Evolutionary conservation across 192 early-diverging fungal genomes (phyloP), one percentile per base, ranked within the genome.

Genomic region (Obelidium mucronatum): DNA sequence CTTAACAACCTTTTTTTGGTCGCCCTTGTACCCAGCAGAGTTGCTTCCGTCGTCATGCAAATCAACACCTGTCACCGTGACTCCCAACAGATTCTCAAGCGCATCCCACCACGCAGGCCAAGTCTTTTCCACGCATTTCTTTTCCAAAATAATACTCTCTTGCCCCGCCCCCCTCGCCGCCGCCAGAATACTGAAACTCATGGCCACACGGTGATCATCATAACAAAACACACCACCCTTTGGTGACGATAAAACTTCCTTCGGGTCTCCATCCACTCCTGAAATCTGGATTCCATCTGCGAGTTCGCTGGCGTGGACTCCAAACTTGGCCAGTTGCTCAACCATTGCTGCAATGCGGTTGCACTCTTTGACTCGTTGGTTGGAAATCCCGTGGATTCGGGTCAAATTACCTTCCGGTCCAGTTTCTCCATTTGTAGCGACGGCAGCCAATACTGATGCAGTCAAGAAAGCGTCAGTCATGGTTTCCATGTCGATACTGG

Each of bases 391-490:
- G 42, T 88, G 90, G 76, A 99, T 99, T 53, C 90, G 84, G 53
- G 97, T 96, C 1, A 90, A 83, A 36, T 89, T 89, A 22, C 73
- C 72, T 22, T 78, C 84, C 0, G 85, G 73, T 2, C 77, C 73
- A 4, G 75, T 67, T 26, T 74, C 68, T 5, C 52, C 58, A 28
- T 42, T 42, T 19, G 42, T 84, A 0, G 97, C 94, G 6, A 95
- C 94, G 5, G 96, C 96, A 13, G 96, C 96, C 19, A 99, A 84
- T 35, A 93, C 96, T 0, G 93, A 88, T 0, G 96, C 96, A 0
- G 97, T 99, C 75, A 99, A 85, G 86, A 99, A 99, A 13, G 97
- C 97, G 76, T 99, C 97, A 0, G 97, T 99, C 96, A 99, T 97
- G 22, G 93, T 93, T 83, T 97, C 96, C 97, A 99, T 99, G 79